A percentile compares a stretch with the other conserved stretches of the same genome.
These are phyloP conservation scores for Cytospora piceicola DNA, from an alignment of 2,329 filamentous ascomycete genomes.

Conservation along the genomic window DNA sequence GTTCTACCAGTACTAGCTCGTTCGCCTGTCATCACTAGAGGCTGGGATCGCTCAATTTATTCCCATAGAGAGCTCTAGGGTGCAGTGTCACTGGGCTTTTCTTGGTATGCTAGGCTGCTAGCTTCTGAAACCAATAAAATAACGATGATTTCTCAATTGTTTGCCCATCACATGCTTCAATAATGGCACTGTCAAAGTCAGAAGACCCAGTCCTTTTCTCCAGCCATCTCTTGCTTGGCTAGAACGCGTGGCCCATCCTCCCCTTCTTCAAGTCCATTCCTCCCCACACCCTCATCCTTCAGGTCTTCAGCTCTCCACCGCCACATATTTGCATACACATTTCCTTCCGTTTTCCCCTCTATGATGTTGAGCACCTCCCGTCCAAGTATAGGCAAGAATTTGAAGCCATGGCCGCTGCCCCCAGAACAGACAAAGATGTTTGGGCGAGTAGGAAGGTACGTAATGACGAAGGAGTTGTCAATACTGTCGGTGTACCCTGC, in stretches of 20 bases:
- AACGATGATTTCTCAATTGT: not conserved
- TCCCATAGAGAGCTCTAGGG: not conserved
- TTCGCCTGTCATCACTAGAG: too few relatives aligned
- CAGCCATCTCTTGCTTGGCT: slow-evolving; percentile 37
- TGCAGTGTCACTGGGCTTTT: not conserved
- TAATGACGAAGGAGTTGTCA: slow-evolving; percentile 36
- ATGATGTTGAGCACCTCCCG: slow-evolving; percentile 40
- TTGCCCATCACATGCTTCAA: not conserved
- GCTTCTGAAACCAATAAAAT: not conserved
- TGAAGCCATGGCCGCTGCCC: slow-evolving; percentile 36
- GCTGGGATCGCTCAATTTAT: not conserved
- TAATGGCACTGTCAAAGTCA: not conserved
- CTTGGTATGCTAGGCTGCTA: not conserved
- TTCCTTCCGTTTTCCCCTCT: slow-evolving; percentile 34
- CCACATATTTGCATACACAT: slow-evolving; percentile 39
- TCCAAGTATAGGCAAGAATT: slow-evolving; percentile 39
- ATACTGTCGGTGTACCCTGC: slow-evolving; percentile 38
- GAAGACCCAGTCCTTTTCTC: slow-evolving; percentile 33
- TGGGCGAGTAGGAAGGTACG: slow-evolving; percentile 10
- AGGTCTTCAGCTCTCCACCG: slow-evolving; percentile 34
- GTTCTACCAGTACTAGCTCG: not conserved
- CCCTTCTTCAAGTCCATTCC: slow-evolving; percentile 39
- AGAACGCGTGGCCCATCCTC: slow-evolving; percentile 37
- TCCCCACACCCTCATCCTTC: not conserved
- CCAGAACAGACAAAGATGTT: slow-evolving; percentile 6